phyloP scores from a whole-genome alignment of 257 asterid genomes.

The Capsicum pubescens region DNA sequence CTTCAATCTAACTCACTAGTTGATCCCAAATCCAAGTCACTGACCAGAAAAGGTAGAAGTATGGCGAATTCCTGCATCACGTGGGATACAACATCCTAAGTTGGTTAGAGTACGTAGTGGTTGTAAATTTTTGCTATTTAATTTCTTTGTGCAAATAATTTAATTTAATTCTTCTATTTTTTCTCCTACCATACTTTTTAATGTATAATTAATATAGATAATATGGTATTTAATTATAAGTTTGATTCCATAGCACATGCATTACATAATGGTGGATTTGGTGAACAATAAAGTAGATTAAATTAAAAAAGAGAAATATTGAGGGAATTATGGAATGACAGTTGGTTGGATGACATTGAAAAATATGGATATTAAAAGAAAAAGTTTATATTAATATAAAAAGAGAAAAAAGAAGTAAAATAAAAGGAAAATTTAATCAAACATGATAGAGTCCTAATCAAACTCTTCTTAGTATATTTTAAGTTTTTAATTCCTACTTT shows the following conservation, averaged over 20 bases:
- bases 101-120: too few relatives aligned
- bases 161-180: background rate
- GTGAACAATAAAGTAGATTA: background rate
- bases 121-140: background rate
- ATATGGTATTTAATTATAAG: background rate
- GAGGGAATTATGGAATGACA: constrained; percentile 10
- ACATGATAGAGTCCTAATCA: background rate
- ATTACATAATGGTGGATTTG: background rate
- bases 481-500: background rate
- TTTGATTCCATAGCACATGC: constrained; percentile 19
- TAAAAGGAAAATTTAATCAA: background rate
- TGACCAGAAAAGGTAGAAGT: too few relatives aligned
- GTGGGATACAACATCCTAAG: too few relatives aligned
- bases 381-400: background rate
- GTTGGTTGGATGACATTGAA: background rate
- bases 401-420: background rate
- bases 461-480: constrained; percentile 8
- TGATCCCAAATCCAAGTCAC: too few relatives aligned
- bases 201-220: background rate
- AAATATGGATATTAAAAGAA: background rate
- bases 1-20: too few relatives aligned
- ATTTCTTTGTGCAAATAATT: background rate
- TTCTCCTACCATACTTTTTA: background rate
- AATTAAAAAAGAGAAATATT: background rate
- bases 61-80: too few relatives aligned